Conservation (phyloP, 2,329 filamentous ascomycete species). For the Acarospora socialis region DNA sequence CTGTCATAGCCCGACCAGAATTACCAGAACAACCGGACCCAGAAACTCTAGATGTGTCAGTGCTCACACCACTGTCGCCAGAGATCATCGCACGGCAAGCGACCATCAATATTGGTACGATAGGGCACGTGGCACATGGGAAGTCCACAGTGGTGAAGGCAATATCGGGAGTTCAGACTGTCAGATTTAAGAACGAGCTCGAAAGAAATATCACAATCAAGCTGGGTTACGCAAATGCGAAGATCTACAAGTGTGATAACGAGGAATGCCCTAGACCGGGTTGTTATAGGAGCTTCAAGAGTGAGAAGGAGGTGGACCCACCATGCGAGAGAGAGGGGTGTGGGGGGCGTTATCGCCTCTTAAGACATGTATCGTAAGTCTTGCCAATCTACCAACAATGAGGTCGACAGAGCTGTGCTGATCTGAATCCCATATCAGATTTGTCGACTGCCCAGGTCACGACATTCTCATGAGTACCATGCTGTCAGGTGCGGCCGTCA, state of each 20-base stretch:
- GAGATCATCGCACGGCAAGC: slow-evolving; percentile 97
- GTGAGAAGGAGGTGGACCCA: slow-evolving; percentile 96
- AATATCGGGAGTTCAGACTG: slow-evolving; percentile 96
- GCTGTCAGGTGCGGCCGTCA: slow-evolving; percentile 97
- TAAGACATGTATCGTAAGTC: slow-evolving; percentile 83
- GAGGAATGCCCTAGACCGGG: slow-evolving; percentile 78
- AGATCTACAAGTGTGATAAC: slow-evolving; percentile 98
- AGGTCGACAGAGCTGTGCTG: slow-evolving; percentile 1
- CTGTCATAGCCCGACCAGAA: slow-evolving; percentile 46
- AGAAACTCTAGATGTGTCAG: slow-evolving; percentile 68
- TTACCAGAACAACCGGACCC: slow-evolving; percentile 89
- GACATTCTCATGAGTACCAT: slow-evolving; percentile 99
- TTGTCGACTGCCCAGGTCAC: slow-evolving; percentile 98
- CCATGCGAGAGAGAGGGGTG: slow-evolving; percentile 92
- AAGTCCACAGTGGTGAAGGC: slow-evolving; percentile 99
- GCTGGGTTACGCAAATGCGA: slow-evolving; percentile 97
- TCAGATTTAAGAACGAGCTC: slow-evolving; percentile 98
- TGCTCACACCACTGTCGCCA: slow-evolving; percentile 71
- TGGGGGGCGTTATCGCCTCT: slow-evolving; percentile 67
- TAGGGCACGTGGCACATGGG: slow-evolving; percentile 96
- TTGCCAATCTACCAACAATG: background rate
- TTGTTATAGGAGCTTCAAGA: slow-evolving; percentile 95
- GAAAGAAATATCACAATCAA: slow-evolving; percentile 99
- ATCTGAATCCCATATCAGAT: slow-evolving; percentile 39
- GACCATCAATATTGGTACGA: slow-evolving; percentile 97